Percentiles rank a stretch among this genome's conserved stretches.
phyloP scores from a whole-genome alignment of 371 early-diverging fungal genomes.

The Mucor lusitanicus region DNA sequence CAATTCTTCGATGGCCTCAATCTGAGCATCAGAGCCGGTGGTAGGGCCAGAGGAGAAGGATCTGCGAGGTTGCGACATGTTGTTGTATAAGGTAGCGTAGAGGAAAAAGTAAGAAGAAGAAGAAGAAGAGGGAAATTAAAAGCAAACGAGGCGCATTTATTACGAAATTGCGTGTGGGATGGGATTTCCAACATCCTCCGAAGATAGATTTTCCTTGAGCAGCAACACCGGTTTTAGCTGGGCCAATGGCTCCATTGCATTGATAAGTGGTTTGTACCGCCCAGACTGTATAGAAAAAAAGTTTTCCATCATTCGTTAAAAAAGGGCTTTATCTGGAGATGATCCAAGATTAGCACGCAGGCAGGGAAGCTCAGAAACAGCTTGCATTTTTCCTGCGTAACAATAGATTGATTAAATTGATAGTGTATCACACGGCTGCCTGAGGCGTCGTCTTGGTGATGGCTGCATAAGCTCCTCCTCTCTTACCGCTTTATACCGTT shows the following conservation, averaged over 20 bases:
- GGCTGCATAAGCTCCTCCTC: background rate
- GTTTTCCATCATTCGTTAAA: background rate
- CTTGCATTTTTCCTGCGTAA: background rate
- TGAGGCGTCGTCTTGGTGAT: background rate
- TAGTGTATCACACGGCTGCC: background rate
- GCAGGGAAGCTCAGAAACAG: background rate
- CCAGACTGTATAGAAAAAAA: background rate
- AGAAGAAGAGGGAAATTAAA: conserved; percentile 1
- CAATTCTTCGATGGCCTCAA: conserved; percentile 40
- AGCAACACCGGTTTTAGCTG: background rate
- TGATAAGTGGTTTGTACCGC: background rate
- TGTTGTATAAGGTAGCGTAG: background rate
- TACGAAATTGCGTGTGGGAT: background rate
- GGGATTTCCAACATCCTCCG: background rate
- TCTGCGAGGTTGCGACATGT: conserved; percentile 20
- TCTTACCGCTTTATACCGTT: background rate
- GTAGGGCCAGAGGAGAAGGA: conserved; percentile 21
- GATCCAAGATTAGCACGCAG: background rate
- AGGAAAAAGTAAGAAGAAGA: conserved; percentile 3
- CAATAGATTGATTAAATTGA: background rate
- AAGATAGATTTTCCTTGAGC: background rate
- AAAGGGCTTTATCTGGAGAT: background rate
- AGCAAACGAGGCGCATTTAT: conserved; percentile 1
- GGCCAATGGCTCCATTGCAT: background rate
- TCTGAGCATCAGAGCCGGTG: conserved; percentile 30